Base-by-base conservation (phyloP, 2,329 filamentous ascomycete species). In the Metarhizium anisopliae region DNA sequence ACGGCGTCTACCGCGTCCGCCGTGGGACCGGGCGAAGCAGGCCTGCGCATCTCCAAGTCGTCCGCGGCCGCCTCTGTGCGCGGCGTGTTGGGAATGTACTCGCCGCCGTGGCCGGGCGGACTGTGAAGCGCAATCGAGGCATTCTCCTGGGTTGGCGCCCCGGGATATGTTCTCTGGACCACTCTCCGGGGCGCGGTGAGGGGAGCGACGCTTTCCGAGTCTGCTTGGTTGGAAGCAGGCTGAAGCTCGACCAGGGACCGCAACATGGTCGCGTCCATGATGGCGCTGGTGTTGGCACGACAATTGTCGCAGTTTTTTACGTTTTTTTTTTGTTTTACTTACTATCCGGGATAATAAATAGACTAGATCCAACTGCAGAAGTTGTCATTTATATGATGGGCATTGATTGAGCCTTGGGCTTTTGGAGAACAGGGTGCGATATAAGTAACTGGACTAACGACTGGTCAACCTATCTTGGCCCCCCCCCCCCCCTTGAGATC, bases 1-100 rank as follows among this genome's bases (percentile, higher is more conserved):
- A 82, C 65, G 3, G 77, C 68, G 49, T 78, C 74, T 1, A 74
- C 73, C 7, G 69, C 74, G 7, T 74, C 71, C 6, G 63, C 63
- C 3, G 61, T 49, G 3, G 62, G 59, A 1, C 62, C 18, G 4
- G 79, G 80, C 6, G 74, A 79, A 6, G 72, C 62, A 2, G 81
- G 78, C 14, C 77, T 69, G 63, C 80, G 85, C 65, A 75, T 77
- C 62, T 85, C 83, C 1, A 83, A 64, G 57, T 76, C 68, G 11
- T 59, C 63, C 3, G 62, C 59, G 47, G 56, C 55, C 2, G 14
- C 43, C 3, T 40, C 53, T 1, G 59, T 56, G 2, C n/a, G 43
- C 5, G n/a, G 20, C 1, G 43, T 47, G n/a, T 25, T 8, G 7
- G 43, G 43, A 2, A 7, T 18, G 13, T 4, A 25, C 4, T 13